Base-by-base conservation (phyloP, 805 yeast genomes). In the Kazachstania psychrophila region DNA sequence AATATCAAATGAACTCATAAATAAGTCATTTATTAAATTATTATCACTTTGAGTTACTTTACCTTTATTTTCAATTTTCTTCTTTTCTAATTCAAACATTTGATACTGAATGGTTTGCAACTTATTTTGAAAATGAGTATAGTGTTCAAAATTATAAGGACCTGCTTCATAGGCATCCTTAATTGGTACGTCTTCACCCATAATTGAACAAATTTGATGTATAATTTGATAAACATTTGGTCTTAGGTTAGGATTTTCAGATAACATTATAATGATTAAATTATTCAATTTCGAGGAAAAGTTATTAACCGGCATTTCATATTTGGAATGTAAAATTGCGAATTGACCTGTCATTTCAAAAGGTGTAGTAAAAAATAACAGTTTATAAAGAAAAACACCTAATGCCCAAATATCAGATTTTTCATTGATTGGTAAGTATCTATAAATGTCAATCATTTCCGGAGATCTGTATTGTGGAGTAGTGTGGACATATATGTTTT, bases 361-460 rank as follows among this genome's bases (percentile, higher is more conserved):
- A 2, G 98, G 98, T 1, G 98, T 89, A 1, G 83, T 88, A 61
- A 84, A 89, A 62, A 82, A 89, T 61, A 96, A 82, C 43, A 89
- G 67, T 58, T 92, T 89, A 66, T 85, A 89, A 34, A 92, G 66
- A 43, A 89, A 83, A 23, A 92, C 79, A 6, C 98, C 98, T 34
- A 89, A 64, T 0, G 98, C 98, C 98, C 98, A 89, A 34, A 89
- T 84, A 63, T 89, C 98, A 8, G 92, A 72, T 60, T 87, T 86
- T 50, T 88, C 94, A 60, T 89, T 94, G 33, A 89, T 83, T 2
- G 96, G 94, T 31, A 76, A 63, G 8, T 87, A 83, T 34, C 85
- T 67, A 56, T 81, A 80, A 22, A 89, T 68, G 59, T 89, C 96
- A 38, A 89, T 74, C 97, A 89, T 92, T 56, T 89, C 98, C 0